Conservation (phyloP, 106 monocot species). For the Dendrobium nobile region DNA sequence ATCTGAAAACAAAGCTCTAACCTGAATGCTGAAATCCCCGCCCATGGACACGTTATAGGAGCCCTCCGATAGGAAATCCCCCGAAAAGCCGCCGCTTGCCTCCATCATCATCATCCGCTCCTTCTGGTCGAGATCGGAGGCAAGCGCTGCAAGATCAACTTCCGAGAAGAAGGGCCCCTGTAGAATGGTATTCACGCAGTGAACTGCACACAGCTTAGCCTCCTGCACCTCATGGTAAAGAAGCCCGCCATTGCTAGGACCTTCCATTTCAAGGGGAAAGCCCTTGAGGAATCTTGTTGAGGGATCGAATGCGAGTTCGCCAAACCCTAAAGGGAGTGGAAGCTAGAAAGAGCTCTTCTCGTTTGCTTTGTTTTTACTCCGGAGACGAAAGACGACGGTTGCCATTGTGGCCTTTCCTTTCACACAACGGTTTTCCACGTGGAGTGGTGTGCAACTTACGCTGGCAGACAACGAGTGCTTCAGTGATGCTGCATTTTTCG, state of each 20-base stretch:
- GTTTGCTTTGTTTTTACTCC: neutral
- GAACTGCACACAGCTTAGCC: conserved; percentile 89
- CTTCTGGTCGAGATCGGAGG: conserved; percentile 72
- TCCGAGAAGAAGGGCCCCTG: conserved; percentile 96
- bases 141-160: conserved; percentile 77
- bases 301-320: neutral
- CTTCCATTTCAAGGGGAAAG: conserved; percentile 13
- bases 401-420: neutral
- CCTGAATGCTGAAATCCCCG: conserved; percentile 98
- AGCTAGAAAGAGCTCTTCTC: neutral
- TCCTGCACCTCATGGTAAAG: conserved; percentile 98
- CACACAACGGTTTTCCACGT: neutral
- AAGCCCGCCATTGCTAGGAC: conserved; percentile 72
- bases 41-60: conserved; percentile 88
- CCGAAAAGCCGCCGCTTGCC: conserved; percentile 9
- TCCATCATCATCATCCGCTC: conserved; percentile 63
- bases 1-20: neutral
- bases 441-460: neutral
- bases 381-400: neutral
- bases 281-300: neutral
- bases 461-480: neutral
- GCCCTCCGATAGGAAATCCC: conserved; percentile 58
- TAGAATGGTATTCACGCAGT: conserved; percentile 89
- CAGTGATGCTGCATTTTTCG: neutral
- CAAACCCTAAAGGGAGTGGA: neutral